Conservation (phyloP, 2,329 filamentous ascomycete species). For the Lecanosticta acicola region DNA sequence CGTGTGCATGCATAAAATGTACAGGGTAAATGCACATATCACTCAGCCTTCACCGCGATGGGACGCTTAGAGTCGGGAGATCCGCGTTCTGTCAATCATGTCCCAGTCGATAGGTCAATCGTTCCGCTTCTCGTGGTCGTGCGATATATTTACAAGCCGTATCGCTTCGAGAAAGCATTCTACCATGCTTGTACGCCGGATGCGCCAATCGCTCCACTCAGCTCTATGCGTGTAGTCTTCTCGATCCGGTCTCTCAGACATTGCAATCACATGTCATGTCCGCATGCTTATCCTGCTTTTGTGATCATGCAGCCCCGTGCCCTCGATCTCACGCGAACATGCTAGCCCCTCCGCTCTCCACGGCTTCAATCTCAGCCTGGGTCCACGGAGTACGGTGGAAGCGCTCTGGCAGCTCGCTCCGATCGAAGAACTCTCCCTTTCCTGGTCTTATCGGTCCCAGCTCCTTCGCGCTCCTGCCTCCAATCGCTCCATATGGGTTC, state of each 20-base stretch:
- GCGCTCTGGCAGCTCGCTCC: constrained; percentile 75
- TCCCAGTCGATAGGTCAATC: too few species aligned
- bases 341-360: constrained; percentile 87
- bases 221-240: not conserved
- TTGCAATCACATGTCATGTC: constrained; percentile 1
- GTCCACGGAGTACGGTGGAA: constrained; percentile 73
- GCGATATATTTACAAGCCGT: not conserved
- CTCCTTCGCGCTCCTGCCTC: constrained; percentile 59
- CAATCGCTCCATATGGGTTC: constrained; percentile 40
- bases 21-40: too few species aligned
- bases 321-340: constrained; percentile 21
- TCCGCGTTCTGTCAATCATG: too few species aligned
- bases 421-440: constrained; percentile 77
- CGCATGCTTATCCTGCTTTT: not conserved
- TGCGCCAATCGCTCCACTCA: not conserved
- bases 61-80: too few species aligned
- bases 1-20: too few species aligned
- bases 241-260: not conserved
- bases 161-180: not conserved
- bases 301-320: not conserved
- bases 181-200: not conserved
- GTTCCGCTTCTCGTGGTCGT: not conserved
- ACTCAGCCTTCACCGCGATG: too few species aligned
- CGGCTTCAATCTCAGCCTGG: constrained; percentile 83
- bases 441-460: constrained; percentile 68